These are phyloP conservation scores for Afroboletus lepidellus DNA, from an alignment of 1,284 basidiomycete species.

Conservation along the genomic window DNA sequence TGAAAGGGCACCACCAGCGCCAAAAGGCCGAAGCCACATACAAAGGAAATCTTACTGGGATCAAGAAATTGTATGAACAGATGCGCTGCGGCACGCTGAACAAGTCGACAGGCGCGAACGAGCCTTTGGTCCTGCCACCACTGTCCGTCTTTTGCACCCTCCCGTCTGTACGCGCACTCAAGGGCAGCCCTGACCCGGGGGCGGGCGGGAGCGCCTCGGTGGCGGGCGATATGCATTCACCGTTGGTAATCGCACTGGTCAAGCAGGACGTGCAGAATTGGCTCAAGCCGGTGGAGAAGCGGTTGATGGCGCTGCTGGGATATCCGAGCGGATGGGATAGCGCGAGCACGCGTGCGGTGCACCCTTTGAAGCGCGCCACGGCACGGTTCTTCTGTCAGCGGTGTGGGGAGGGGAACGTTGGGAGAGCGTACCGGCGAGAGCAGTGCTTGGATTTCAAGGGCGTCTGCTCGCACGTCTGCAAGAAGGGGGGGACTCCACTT, in stretches of 20 bases:
- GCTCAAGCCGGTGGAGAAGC: slow-evolving; percentile 41
- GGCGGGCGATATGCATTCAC: slow-evolving; percentile 30
- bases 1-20: slow-evolving; percentile 27
- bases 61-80: slow-evolving; percentile 37
- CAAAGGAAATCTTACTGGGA: slow-evolving; percentile 19
- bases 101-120: not conserved
- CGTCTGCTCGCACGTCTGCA: slow-evolving; percentile 58
- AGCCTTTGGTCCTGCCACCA: slow-evolving; percentile 37
- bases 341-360: slow-evolving; percentile 44
- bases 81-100: slow-evolving; percentile 26
- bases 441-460: slow-evolving; percentile 52
- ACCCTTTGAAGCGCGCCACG: slow-evolving; percentile 56
- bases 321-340: slow-evolving; percentile 46
- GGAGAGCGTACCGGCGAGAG: slow-evolving; percentile 35
- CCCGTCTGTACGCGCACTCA: slow-evolving; percentile 41
- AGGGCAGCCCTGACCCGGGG: slow-evolving; percentile 27
- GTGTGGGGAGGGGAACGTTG: slow-evolving; percentile 41
- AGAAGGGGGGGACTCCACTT: slow-evolving; percentile 24
- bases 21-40: slow-evolving; percentile 26
- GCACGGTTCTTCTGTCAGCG: slow-evolving; percentile 56
- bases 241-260: slow-evolving; percentile 41
- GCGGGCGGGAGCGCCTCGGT: slow-evolving; percentile 4
- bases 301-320: slow-evolving; percentile 48
- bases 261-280: slow-evolving; percentile 48
- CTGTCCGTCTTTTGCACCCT: slow-evolving; percentile 45